Evolutionary conservation across 140 eudicot species (phyloP), one percentile per base, ranked within the genome.

Genomic region (Stevia rebaudiana): DNA sequence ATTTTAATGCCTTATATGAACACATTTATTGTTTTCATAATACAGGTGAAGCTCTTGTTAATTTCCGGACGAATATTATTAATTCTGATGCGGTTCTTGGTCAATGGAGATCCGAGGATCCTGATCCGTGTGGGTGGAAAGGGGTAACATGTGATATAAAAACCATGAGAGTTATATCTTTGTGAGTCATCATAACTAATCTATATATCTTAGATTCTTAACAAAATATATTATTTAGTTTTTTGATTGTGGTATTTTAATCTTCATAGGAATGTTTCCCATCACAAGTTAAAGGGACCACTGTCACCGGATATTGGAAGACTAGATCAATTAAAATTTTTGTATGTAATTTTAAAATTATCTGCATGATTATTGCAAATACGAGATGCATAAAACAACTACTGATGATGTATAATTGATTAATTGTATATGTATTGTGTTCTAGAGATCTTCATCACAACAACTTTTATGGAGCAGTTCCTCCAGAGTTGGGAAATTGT

Each of bases 81-180:
- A 78, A 76, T 68, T 83, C 96, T 12, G 95, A 83, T 61, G 92
- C 86, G 24, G 78, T 83, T 8, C 87, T 88, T 73, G 79, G 53
- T 48, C 85, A 77, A 66, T 92, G 98, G 98, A 85, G 95, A 78
- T 96, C 94, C 15, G 98, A 85, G 76, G 98, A 92, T 74, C 81
- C 88, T 63, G 90, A 92, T 63, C 98, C 98, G 40, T 92, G 98
- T 76, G 76, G 86, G 22, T 92, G 98, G 98, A 88, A 79, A 79
- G 98, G 98, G 73, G 88, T 92, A 69, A 68, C 63, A 43, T 92
- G 98, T 44, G 83, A 85, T 80, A 16, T 71, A 13, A 91, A 84
- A 74, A 76, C 98, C 24, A 88, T 76, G 79, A 81, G 92, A 76
- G 96, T 92, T 63, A 79, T 84, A 72, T 80, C 88, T 68, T 85